Percentiles rank a stretch among this genome's conserved stretches.
Conservation (phyloP, 2,329 filamentous ascomycete species). For the Colletotrichum filicis region DNA sequence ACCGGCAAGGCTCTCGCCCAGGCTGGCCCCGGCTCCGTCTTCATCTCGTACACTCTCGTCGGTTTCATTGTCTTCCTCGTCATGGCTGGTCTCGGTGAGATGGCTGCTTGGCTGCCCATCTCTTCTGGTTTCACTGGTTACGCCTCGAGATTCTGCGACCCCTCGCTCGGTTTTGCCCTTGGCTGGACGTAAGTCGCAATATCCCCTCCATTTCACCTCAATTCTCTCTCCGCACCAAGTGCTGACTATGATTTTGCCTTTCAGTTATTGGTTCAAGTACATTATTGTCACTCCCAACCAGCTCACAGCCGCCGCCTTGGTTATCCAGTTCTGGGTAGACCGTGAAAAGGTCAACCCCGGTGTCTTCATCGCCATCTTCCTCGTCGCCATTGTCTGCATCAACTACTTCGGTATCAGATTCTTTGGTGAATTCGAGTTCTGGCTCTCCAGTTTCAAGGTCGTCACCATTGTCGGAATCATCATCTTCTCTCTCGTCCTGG, state of each 20-base stretch:
- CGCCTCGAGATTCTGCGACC: slow-evolving; percentile 82
- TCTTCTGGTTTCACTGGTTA: slow-evolving; percentile 85
- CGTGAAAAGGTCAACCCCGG: slow-evolving; percentile 77
- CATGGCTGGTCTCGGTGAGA: slow-evolving; percentile 85
- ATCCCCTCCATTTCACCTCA: not conserved
- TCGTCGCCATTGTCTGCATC: slow-evolving; percentile 71
- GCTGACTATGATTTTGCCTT: slow-evolving; percentile 77
- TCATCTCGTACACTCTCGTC: slow-evolving; percentile 77
- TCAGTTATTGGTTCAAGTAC: slow-evolving; percentile 77
- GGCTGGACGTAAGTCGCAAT: slow-evolving; percentile 70
- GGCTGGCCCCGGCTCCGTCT: slow-evolving; percentile 71
- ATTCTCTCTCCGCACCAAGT: slow-evolving; percentile 46
- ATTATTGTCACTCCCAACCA: slow-evolving; percentile 90
- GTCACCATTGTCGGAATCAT: slow-evolving; percentile 74
- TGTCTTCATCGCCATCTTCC: slow-evolving; percentile 80
- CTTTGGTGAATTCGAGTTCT: slow-evolving; percentile 74
- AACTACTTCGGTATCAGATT: slow-evolving; percentile 78
- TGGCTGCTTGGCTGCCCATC: slow-evolving; percentile 85
- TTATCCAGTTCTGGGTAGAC: slow-evolving; percentile 81
- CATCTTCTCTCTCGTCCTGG: slow-evolving; percentile 71
- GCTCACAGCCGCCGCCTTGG: slow-evolving; percentile 81
- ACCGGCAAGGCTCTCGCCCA: slow-evolving; percentile 66
- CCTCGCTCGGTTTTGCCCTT: slow-evolving; percentile 82
- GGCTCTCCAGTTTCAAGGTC: slow-evolving; percentile 75
- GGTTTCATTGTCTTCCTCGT: slow-evolving; percentile 82